Evolutionary conservation across 345 rosid genomes (phyloP).

Genomic region (Aquilaria sinensis): DNA sequence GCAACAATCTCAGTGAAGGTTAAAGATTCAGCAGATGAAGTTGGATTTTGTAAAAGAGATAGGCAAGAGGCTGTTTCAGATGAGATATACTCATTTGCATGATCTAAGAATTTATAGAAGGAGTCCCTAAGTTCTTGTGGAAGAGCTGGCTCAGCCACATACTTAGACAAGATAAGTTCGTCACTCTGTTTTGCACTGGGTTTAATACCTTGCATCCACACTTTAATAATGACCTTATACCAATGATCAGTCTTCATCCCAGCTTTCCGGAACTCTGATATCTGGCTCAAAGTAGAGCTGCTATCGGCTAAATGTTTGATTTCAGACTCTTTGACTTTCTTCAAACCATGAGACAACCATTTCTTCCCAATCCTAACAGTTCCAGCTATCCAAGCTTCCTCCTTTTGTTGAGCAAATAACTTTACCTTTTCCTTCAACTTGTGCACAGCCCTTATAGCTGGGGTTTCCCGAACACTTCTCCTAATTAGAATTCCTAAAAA

Average conservation of each 20-base stretch:
- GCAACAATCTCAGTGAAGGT: constrained; percentile 48
- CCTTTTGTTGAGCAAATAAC: constrained; percentile 63
- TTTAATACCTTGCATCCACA: constrained; percentile 69
- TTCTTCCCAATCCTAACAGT: constrained; percentile 74
- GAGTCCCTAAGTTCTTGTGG: constrained; percentile 77
- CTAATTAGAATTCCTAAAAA: constrained; percentile 60
- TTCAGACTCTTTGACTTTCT: constrained; percentile 91
- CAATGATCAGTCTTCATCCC: constrained; percentile 97
- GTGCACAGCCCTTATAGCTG: constrained; percentile 67
- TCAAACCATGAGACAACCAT: constrained; percentile 87
- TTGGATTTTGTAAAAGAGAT: constrained; percentile 50
- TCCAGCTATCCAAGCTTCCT: constrained; percentile 78
- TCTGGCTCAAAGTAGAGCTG: constrained; percentile 56
- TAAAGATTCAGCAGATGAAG: constrained; percentile 24
- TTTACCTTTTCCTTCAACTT: constrained; percentile 79
- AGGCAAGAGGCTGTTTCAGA: constrained; percentile 62
- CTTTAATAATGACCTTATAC: constrained; percentile 63
- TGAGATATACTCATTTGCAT: constrained; percentile 58
- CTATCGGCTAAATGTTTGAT: constrained; percentile 66
- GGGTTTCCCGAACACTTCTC: constrained; percentile 52
- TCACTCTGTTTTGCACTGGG: constrained; percentile 44
- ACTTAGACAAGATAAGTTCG: constrained; percentile 61
- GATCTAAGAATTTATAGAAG: constrained; percentile 56
- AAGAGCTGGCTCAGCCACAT: constrained; percentile 63
- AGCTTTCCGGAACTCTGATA: constrained; percentile 63